Conservation (phyloP, 768 basidiomycete species). For the Boletus fagicola region DNA sequence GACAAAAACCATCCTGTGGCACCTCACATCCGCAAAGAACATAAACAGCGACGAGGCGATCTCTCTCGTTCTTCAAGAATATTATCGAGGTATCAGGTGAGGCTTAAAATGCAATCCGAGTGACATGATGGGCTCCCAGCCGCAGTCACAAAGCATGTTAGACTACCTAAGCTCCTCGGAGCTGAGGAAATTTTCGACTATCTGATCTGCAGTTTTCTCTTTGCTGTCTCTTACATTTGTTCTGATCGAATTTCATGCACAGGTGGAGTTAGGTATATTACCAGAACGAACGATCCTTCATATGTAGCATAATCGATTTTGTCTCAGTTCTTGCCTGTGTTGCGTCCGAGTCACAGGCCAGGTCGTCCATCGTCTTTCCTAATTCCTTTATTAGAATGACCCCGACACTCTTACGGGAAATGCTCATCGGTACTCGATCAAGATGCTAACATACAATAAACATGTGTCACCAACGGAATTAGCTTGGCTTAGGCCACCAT, state of each 20-base stretch:
- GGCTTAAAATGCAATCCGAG: background rate
- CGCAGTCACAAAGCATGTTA: conserved; percentile 33
- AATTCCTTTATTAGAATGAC: background rate
- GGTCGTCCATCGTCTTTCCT: background rate
- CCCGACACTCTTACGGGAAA: background rate
- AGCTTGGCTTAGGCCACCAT: background rate
- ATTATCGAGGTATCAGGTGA: background rate
- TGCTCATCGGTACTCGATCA: background rate
- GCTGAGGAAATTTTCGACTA: conserved; percentile 21
- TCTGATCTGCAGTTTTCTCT: background rate
- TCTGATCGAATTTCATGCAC: conserved; percentile 1
- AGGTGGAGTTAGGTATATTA: background rate
- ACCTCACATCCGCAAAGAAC: background rate
- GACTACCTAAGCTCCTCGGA: conserved; percentile 30
- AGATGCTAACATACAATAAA: background rate
- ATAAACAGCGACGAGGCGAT: background rate
- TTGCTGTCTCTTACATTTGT: background rate
- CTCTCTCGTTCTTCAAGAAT: background rate
- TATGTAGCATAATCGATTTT: background rate
- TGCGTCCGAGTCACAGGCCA: background rate
- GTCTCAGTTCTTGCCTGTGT: background rate
- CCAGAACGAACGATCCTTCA: background rate
- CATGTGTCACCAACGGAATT: background rate
- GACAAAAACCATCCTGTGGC: background rate
- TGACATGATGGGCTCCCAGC: conserved; percentile 18